Evolutionary conservation across 2,329 filamentous ascomycete genomes (phyloP).

Genomic region (Penicillium polonicum): DNA sequence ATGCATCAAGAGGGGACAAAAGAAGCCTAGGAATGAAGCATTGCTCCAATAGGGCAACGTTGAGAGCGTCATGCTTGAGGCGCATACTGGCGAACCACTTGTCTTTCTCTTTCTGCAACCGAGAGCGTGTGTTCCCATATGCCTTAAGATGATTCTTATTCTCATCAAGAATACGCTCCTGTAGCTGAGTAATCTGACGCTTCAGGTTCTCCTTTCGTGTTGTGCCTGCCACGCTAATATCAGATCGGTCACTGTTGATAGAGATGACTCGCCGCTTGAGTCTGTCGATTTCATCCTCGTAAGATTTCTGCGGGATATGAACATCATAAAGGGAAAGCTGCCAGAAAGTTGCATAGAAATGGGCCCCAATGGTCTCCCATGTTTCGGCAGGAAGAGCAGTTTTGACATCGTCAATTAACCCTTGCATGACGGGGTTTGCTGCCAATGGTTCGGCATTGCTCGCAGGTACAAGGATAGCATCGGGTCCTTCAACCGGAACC

Average conservation of each 20-base stretch:
- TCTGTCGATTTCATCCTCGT: slow-evolving; percentile 70
- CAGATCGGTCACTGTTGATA: slow-evolving; percentile 68
- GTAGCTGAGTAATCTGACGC: slow-evolving; percentile 66
- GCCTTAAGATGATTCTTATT: slow-evolving; percentile 67
- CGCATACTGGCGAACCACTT: slow-evolving; percentile 72
- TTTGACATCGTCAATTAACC: slow-evolving; percentile 69
- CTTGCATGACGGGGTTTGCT: slow-evolving; percentile 69
- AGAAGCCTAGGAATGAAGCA: slow-evolving; percentile 88
- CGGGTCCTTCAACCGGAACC: slow-evolving; percentile 15
- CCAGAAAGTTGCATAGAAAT: slow-evolving; percentile 92
- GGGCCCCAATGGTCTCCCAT: slow-evolving; percentile 69
- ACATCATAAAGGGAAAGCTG: slow-evolving; percentile 80
- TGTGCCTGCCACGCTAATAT: slow-evolving; percentile 66
- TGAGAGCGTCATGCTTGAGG: slow-evolving; percentile 64
- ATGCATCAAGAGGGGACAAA: slow-evolving; percentile 80
- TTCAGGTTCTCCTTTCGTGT: slow-evolving; percentile 68
- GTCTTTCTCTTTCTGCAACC: slow-evolving; percentile 72
- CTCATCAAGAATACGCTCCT: slow-evolving; percentile 70
- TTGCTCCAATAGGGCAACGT: slow-evolving; percentile 78
- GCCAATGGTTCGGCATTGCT: slow-evolving; percentile 46
- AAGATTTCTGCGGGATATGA: slow-evolving; percentile 71
- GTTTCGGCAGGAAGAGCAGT: slow-evolving; percentile 60
- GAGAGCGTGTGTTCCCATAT: slow-evolving; percentile 65
- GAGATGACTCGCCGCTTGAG: slow-evolving; percentile 66
- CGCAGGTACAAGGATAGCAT: slow-evolving; percentile 10